Conservation (phyloP, 768 basidiomycete genomes). For the Kwoniella botswanensis region DNA sequence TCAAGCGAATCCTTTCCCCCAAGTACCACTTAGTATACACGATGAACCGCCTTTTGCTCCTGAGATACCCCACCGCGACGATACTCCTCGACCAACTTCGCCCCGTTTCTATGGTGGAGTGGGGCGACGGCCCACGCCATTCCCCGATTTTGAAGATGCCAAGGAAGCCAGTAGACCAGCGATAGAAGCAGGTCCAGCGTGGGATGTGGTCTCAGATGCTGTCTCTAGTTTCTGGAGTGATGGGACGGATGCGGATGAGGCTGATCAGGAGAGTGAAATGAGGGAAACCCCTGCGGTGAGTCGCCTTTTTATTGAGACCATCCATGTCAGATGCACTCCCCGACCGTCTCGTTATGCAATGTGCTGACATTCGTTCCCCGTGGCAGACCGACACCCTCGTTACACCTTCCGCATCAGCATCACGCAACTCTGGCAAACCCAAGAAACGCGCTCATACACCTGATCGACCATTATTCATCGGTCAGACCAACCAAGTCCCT, state of each 20-base stretch:
- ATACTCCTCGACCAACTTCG: neutral
- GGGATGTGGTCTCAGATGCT: constrained; percentile 21
- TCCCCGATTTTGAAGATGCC: neutral
- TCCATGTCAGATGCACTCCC: too few species aligned
- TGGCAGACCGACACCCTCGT: constrained; percentile 10
- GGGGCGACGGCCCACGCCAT: neutral
- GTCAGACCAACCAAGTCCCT: constrained; percentile 38
- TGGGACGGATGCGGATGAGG: constrained; percentile 16
- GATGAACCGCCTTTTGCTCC: neutral
- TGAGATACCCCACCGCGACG: neutral
- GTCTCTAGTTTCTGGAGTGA: constrained; percentile 20
- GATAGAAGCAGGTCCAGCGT: constrained; percentile 5
- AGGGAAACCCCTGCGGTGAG: constrained; percentile 9
- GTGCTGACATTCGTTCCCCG: neutral
- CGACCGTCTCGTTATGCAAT: too few species aligned
- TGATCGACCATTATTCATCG: constrained; percentile 25
- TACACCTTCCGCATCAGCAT: constrained; percentile 19
- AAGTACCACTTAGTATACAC: neutral
- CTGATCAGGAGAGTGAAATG: constrained; percentile 16
- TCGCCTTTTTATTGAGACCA: neutral
- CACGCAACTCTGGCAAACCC: neutral
- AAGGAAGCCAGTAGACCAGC: neutral
- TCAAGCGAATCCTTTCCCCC: neutral
- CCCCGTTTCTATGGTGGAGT: neutral
- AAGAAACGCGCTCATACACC: neutral